Percentiles rank a stretch among this genome's conserved stretches.
These are phyloP conservation scores for Micromonas commoda DNA, from an alignment of 139 green algal genomes.

Conservation along the genomic window DNA sequence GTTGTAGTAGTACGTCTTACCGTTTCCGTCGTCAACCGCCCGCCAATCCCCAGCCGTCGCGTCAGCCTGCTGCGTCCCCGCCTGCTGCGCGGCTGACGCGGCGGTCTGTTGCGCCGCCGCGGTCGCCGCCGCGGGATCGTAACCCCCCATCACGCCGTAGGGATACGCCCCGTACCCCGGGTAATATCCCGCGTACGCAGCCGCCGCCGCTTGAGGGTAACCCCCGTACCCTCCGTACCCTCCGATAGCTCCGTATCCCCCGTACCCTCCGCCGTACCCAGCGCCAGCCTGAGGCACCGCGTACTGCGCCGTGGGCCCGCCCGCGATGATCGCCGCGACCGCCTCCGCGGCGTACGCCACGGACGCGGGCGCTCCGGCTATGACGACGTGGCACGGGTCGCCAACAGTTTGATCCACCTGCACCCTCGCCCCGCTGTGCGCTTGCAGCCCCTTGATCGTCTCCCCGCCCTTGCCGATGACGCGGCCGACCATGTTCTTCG, in stretches of 20 bases:
- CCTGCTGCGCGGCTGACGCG: background rate
- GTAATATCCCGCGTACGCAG: too few species aligned
- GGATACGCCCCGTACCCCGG: background rate
- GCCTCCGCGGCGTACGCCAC: conserved; percentile 46
- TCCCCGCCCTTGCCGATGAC: conserved; percentile 90
- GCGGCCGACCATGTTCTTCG: conserved; percentile 76
- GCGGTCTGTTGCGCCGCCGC: background rate
- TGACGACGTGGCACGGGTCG: conserved; percentile 77
- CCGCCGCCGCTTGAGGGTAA: too few species aligned
- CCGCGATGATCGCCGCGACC: conserved; percentile 52
- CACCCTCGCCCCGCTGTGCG: conserved; percentile 65
- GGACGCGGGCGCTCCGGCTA: conserved; percentile 55
- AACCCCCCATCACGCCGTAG: background rate
- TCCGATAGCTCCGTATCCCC: too few species aligned
- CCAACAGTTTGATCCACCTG: conserved; percentile 72
- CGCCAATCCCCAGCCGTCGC: background rate
- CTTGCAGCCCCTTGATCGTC: conserved; percentile 89
- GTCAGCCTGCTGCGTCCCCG: too few species aligned
- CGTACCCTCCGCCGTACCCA: too few species aligned
- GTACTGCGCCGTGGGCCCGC: too few species aligned
- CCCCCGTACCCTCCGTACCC: too few species aligned
- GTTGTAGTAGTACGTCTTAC: conserved; percentile 88
- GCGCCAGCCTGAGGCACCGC: too few species aligned
- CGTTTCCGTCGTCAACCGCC: conserved; percentile 51
- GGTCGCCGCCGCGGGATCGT: background rate